These are phyloP conservation scores for Beauveria scarabaeidicola DNA, from an alignment of 2,329 filamentous ascomycete genomes.

Conservation along the genomic window DNA sequence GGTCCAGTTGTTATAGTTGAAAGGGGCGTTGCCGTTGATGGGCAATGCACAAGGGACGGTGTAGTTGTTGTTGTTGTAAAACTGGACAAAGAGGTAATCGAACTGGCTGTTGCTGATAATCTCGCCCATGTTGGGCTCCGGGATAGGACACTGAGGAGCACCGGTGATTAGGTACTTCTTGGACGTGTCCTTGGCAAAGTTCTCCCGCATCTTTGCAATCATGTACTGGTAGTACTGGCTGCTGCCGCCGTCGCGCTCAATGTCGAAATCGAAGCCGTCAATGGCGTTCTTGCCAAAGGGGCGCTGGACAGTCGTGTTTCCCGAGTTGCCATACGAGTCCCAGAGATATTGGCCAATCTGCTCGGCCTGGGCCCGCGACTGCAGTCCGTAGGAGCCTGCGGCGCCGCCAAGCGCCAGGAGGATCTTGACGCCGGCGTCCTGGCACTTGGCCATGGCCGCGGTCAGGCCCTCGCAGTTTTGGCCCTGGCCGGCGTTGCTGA, in stretches of 20 bases:
- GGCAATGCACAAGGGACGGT: conserved; percentile 17
- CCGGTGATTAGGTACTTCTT: conserved; percentile 35
- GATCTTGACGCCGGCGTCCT: conserved; percentile 16
- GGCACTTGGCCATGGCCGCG: conserved; percentile 17
- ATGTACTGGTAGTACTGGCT: conserved; percentile 16
- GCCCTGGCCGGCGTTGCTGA: conserved; percentile 23
- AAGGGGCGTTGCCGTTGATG: conserved; percentile 13
- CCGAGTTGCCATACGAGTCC: conserved; percentile 16
- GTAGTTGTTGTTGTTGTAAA: conserved; percentile 39
- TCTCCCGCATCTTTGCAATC: conserved; percentile 16
- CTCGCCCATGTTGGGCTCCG: conserved; percentile 29
- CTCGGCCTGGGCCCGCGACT: conserved; percentile 15
- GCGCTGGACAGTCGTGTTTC: conserved; percentile 10
- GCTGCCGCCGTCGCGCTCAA: conserved; percentile 16
- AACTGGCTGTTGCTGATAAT: conserved; percentile 32
- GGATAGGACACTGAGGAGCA: conserved; percentile 36
- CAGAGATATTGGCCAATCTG: conserved; percentile 17
- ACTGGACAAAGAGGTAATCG: conserved; percentile 37
- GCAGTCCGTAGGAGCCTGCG: conserved; percentile 14
- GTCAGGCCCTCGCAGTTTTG: conserved; percentile 19
- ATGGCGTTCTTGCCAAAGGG: conserved; percentile 15
- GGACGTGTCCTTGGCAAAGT: conserved; percentile 14
- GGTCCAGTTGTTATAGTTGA: conserved; percentile 21
- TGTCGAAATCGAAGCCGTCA: conserved; percentile 19
- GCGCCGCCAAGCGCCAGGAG: conserved; percentile 13